Conservation (phyloP, 352 stramenopile genomes). For the Globisporangium iwayamae region DNA sequence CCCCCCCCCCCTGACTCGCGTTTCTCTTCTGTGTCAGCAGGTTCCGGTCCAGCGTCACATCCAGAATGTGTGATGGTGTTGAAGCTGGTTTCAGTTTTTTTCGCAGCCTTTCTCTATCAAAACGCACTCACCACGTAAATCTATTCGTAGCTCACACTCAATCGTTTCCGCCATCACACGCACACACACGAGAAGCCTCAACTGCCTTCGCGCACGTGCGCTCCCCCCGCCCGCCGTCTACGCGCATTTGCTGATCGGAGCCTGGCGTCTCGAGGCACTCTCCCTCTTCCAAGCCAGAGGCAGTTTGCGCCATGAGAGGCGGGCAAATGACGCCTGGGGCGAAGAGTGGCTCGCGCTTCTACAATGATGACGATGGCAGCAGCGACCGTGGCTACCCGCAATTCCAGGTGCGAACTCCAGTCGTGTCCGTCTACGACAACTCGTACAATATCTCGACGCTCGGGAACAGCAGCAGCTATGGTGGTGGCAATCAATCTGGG, state of each 20-base stretch:
- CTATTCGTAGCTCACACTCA: constrained; percentile 2
- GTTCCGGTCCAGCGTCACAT: background rate
- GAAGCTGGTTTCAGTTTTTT: constrained; percentile 3
- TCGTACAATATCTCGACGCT: constrained; percentile 25
- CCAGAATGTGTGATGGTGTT: background rate
- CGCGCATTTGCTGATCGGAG: constrained; percentile 2
- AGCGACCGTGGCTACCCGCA: background rate
- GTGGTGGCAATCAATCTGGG: background rate
- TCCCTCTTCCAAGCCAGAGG: background rate
- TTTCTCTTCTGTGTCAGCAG: background rate
- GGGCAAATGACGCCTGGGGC: constrained; percentile 1
- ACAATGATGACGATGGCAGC: background rate
- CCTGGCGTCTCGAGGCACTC: constrained; percentile 1
- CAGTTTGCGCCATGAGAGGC: constrained; percentile 6
- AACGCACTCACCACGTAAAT: background rate
- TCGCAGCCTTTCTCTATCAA: background rate
- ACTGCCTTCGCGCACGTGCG: background rate
- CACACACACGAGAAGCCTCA: background rate
- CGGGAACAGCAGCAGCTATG: constrained; percentile 14
- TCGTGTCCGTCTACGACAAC: constrained; percentile 14
- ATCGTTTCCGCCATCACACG: constrained; percentile 8
- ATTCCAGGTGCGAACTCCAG: constrained; percentile 8
- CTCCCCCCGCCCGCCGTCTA: background rate
- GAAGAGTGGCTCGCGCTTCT: background rate
- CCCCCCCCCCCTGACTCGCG: background rate